These are phyloP conservation scores for Pyrenochaeta sp. DNA, from an alignment of 2,329 filamentous ascomycete genomes.

Conservation along the genomic window DNA sequence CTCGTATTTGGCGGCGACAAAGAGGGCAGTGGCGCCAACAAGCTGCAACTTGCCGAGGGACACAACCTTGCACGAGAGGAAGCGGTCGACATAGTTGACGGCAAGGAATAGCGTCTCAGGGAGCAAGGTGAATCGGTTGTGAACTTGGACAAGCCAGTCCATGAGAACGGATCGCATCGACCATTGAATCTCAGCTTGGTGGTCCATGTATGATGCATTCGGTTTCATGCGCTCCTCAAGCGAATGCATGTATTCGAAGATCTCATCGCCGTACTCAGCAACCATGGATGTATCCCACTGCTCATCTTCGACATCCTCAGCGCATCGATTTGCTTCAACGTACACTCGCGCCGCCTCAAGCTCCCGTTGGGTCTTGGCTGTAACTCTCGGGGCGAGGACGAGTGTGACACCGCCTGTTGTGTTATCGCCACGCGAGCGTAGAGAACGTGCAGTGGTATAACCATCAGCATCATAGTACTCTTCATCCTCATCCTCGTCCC, in stretches of 20 bases:
- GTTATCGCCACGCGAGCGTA: slow-evolving; percentile 77
- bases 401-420: slow-evolving; percentile 71
- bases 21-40: slow-evolving; percentile 93
- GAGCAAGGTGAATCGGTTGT: slow-evolving; percentile 86
- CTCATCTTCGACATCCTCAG: slow-evolving; percentile 87
- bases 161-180: slow-evolving; percentile 97
- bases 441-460: slow-evolving; percentile 79
- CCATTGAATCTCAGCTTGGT: slow-evolving; percentile 97
- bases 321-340: slow-evolving; percentile 71
- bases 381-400: slow-evolving; percentile 77
- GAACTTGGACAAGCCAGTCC: slow-evolving; percentile 98
- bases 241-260: slow-evolving; percentile 89
- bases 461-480: slow-evolving; percentile 76
- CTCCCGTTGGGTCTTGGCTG: slow-evolving; percentile 74
- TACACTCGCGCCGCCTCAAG: slow-evolving; percentile 72
- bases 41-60: slow-evolving; percentile 95
- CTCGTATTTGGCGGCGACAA: slow-evolving; percentile 97
- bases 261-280: slow-evolving; percentile 94
- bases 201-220: slow-evolving; percentile 94
- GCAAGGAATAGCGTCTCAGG: slow-evolving; percentile 95
- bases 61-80: slow-evolving; percentile 92
- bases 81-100: slow-evolving; percentile 97
- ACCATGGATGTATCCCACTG: slow-evolving; percentile 97
- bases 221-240: slow-evolving; percentile 90
- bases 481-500: slow-evolving; percentile 76